Percentiles rank a stretch among this genome's conserved stretches.
Conservation (phyloP, 441 rosid genomes). For the Omphalea diandra region DNA sequence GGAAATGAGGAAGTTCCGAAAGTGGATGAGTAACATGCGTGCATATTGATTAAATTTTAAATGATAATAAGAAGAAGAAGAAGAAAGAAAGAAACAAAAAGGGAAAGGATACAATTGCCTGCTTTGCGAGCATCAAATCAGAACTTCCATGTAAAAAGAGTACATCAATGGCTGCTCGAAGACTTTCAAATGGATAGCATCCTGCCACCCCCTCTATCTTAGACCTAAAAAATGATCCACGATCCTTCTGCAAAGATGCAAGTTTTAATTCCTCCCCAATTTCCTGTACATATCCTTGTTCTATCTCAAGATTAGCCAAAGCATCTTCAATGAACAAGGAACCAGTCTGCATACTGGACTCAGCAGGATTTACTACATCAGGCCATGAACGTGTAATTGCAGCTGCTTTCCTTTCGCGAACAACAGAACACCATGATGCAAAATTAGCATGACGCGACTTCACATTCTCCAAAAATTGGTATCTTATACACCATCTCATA, state of each 20-base stretch:
- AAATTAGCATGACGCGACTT: slow-evolving; percentile 48
- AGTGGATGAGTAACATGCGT: slow-evolving; percentile 10
- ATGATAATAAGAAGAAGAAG: background rate
- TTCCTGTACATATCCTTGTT: slow-evolving; percentile 42
- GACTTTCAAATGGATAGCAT: slow-evolving; percentile 85
- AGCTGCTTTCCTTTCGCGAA: slow-evolving; percentile 70
- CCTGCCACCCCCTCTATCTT: slow-evolving; percentile 70
- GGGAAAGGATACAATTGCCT: slow-evolving; percentile 88
- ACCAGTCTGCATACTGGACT: slow-evolving; percentile 52
- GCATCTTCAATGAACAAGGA: slow-evolving; percentile 98
- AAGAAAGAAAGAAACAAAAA: slow-evolving; percentile 9
- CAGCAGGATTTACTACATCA: slow-evolving; percentile 57
- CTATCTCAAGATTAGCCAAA: slow-evolving; percentile 69
- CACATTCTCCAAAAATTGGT: slow-evolving; percentile 63
- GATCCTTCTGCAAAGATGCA: slow-evolving; percentile 62
- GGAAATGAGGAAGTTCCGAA: slow-evolving; percentile 9
- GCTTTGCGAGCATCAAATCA: slow-evolving; percentile 91
- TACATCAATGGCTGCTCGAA: slow-evolving; percentile 75
- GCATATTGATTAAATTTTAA: background rate
- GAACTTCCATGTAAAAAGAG: slow-evolving; percentile 85
- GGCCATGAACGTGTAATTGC: slow-evolving; percentile 87
- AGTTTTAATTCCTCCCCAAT: slow-evolving; percentile 49
- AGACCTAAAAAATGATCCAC: slow-evolving; percentile 50
- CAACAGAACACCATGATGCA: slow-evolving; percentile 52
- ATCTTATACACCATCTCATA: slow-evolving; percentile 79